phyloP scores from a whole-genome alignment of 495 filamentous ascomycete genomes.

The Penicillium paxilli region DNA sequence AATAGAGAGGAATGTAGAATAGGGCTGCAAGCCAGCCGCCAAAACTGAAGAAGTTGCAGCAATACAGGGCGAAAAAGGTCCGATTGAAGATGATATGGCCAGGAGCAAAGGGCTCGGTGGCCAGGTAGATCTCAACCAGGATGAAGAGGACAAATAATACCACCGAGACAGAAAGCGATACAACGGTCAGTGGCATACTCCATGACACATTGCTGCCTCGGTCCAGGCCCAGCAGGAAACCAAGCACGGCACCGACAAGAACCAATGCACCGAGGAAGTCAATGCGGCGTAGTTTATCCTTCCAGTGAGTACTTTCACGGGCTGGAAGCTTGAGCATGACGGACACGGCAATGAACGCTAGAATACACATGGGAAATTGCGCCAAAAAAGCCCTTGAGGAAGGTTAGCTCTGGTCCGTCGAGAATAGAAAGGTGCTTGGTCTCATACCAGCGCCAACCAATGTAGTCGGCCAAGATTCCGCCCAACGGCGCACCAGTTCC shows the following conservation, averaged over 20 bases:
- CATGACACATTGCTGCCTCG: slow-evolving; percentile 75
- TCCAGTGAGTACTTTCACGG: slow-evolving; percentile 57
- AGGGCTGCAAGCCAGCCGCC: slow-evolving; percentile 61
- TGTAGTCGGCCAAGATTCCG: slow-evolving; percentile 69
- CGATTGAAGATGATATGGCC: slow-evolving; percentile 75
- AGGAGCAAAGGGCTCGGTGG: slow-evolving; percentile 76
- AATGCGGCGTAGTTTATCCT: slow-evolving; percentile 65
- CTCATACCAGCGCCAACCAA: slow-evolving; percentile 80
- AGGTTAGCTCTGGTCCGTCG: slow-evolving; percentile 1
- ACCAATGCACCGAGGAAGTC: slow-evolving; percentile 77
- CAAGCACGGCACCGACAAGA: slow-evolving; percentile 70
- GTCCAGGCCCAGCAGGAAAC: slow-evolving; percentile 74
- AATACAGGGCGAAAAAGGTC: slow-evolving; percentile 65
- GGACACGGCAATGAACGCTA: slow-evolving; percentile 65
- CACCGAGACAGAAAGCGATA: slow-evolving; percentile 56
- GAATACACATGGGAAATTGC: slow-evolving; percentile 68
- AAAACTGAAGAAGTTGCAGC: slow-evolving; percentile 77
- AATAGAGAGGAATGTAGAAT: slow-evolving; percentile 81
- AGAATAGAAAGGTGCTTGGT: neutral
- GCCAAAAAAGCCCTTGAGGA: slow-evolving; percentile 63
- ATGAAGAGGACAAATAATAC: slow-evolving; percentile 67
- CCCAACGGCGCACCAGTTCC: slow-evolving; percentile 70
- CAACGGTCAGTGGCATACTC: slow-evolving; percentile 57
- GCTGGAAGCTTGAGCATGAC: slow-evolving; percentile 62
- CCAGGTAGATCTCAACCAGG: slow-evolving; percentile 69